Percentiles rank a stretch among this genome's conserved stretches.
These are phyloP conservation scores for Naegleria lovaniensis DNA, from an alignment of 208 protist species.

Conservation along the genomic window DNA sequence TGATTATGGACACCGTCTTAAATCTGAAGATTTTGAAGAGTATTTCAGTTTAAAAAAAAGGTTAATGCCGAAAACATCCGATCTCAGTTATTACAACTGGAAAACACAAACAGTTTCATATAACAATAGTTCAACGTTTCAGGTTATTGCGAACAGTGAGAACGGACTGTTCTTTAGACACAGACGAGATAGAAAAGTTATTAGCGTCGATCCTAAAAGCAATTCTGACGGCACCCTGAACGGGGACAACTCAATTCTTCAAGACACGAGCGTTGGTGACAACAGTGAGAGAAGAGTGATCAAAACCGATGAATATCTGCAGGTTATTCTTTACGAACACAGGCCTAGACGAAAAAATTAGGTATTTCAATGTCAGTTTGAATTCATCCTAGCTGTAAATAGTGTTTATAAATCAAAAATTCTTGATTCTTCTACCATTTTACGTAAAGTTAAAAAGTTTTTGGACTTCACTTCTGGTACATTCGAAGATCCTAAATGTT, in stretches of 20 bases:
- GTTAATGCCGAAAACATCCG: constrained; percentile 84
- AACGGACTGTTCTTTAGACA: constrained; percentile 93
- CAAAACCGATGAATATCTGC: constrained; percentile 86
- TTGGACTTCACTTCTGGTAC: background rate
- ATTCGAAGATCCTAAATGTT: background rate
- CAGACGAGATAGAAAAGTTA: constrained; percentile 93
- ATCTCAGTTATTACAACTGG: constrained; percentile 97
- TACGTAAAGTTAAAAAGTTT: background rate
- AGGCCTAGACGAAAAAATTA: constrained; percentile 78
- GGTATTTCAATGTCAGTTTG: background rate
- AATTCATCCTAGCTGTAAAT: too few species aligned
- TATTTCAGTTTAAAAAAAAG: constrained; percentile 76
- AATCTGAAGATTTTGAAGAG: constrained; percentile 82
- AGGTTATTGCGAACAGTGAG: constrained; percentile 91
- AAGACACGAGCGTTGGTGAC: constrained; percentile 65
- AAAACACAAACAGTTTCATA: constrained; percentile 88
- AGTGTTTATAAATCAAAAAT: too few species aligned
- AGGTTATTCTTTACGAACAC: constrained; percentile 82
- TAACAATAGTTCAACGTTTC: constrained; percentile 87
- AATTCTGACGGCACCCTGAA: background rate
- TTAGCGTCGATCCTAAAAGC: constrained; percentile 89
- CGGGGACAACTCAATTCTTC: background rate
- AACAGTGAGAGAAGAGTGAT: constrained; percentile 83
- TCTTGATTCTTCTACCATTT: background rate
- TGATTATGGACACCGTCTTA: constrained; percentile 89